Evolutionary conservation across 768 basidiomycete genomes (phyloP).

Genomic region (Auriscalpium microsporum): DNA sequence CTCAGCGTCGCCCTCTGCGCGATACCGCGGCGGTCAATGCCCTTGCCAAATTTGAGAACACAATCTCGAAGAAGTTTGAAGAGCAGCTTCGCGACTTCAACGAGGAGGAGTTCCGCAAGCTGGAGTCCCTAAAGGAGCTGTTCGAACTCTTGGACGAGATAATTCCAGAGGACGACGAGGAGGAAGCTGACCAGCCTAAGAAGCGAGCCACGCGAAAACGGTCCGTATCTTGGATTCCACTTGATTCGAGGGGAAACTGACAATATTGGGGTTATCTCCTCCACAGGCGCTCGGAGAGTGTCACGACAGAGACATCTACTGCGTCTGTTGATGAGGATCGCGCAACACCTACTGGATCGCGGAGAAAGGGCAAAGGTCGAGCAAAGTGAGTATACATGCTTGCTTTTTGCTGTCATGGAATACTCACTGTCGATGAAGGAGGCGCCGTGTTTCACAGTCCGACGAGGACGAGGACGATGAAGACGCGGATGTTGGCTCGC

Average conservation of each 20-base stretch:
- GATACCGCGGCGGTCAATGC: conserved; percentile 61
- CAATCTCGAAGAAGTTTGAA: conserved; percentile 63
- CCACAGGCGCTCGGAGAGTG: conserved; percentile 51
- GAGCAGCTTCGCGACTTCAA: conserved; percentile 62
- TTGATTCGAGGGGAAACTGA: background rate
- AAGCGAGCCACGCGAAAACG: conserved; percentile 38
- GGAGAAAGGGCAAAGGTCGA: conserved; percentile 27
- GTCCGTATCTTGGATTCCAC: conserved; percentile 27
- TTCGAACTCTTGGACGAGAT: conserved; percentile 70
- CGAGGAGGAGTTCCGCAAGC: conserved; percentile 60
- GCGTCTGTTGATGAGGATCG: conserved; percentile 23
- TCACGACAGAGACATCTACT: conserved; percentile 35
- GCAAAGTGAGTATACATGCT: conserved; percentile 19
- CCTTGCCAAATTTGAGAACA: conserved; percentile 57
- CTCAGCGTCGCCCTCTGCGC: conserved; percentile 48
- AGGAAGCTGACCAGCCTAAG: conserved; percentile 29
- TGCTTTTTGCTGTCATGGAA: background rate
- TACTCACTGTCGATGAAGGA: conserved; percentile 26
- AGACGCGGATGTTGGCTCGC: conserved; percentile 25
- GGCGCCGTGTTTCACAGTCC: conserved; percentile 46
- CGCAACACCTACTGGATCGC: conserved; percentile 14
- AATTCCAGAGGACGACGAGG: conserved; percentile 51
- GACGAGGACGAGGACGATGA: conserved; percentile 33
- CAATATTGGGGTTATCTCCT: background rate
- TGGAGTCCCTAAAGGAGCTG: conserved; percentile 52